phyloP scores from a whole-genome alignment of 1,139 yeast species.

The Blastobotrys niveus region DNA sequence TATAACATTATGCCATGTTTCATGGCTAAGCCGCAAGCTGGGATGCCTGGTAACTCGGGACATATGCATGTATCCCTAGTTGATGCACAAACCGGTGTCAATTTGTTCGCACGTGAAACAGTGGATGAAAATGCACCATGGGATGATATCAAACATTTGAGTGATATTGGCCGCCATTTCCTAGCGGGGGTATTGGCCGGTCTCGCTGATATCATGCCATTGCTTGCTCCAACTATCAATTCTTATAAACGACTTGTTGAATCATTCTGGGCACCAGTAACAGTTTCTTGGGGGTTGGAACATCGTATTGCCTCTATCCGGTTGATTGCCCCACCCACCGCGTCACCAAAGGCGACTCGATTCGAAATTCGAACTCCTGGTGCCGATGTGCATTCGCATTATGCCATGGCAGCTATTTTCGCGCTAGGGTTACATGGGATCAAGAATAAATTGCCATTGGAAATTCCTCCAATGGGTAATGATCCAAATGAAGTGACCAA shows the following conservation, averaged over 20 bases:
- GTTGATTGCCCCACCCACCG: constrained; percentile 31
- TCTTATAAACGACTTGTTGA: constrained; percentile 38
- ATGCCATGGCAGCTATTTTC: constrained; percentile 35
- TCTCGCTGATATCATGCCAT: constrained; percentile 35
- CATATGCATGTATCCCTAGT: constrained; percentile 35
- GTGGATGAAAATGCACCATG: constrained; percentile 29
- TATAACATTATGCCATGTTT: constrained; percentile 34
- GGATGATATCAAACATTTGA: constrained; percentile 30
- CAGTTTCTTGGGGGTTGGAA: constrained; percentile 38
- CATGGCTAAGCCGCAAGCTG: constrained; percentile 38
- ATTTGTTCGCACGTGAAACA: constrained; percentile 30
- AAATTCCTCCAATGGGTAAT: constrained; percentile 32
- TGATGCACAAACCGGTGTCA: constrained; percentile 26
- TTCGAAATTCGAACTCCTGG: constrained; percentile 38
- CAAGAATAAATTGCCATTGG: constrained; percentile 26
- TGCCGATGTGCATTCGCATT: constrained; percentile 36
- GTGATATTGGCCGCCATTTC: constrained; percentile 33
- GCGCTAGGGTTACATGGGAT: constrained; percentile 36
- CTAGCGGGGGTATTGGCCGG: constrained; percentile 37
- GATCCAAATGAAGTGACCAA: constrained; percentile 17
- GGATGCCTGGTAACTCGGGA: constrained; percentile 38
- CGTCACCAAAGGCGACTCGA: constrained; percentile 31
- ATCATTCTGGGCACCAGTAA: constrained; percentile 38
- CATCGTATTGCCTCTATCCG: constrained; percentile 36
- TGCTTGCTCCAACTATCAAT: constrained; percentile 36